phyloP scores from a whole-genome alignment of 768 basidiomycete genomes.

The Boletus rufocinnamomeus region DNA sequence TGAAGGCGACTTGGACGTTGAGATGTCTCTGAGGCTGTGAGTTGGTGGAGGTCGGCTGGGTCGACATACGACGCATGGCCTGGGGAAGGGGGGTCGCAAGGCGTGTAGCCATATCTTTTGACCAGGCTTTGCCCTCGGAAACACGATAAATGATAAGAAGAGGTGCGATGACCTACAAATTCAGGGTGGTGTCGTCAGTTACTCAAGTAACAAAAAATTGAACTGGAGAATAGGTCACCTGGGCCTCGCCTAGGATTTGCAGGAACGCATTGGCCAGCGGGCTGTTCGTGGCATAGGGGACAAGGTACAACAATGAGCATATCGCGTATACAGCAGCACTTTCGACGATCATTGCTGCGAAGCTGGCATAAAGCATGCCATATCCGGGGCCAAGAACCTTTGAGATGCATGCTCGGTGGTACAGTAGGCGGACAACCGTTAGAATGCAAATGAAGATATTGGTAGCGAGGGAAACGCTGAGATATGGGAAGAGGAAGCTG shows the following conservation, averaged over 20 bases:
- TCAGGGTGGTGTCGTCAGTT: neutral
- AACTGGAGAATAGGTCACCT: slow-evolving; percentile 18
- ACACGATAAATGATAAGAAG: slow-evolving; percentile 52
- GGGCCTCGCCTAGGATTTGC: slow-evolving; percentile 34
- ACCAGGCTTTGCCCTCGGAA: slow-evolving; percentile 48
- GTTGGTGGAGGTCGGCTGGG: neutral
- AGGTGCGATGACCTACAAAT: slow-evolving; percentile 45
- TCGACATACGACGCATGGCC: slow-evolving; percentile 16
- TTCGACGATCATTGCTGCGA: slow-evolving; percentile 38
- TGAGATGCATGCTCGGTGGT: slow-evolving; percentile 29
- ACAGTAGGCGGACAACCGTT: slow-evolving; percentile 35
- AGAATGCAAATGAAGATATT: slow-evolving; percentile 35
- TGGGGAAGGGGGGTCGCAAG: slow-evolving; percentile 3
- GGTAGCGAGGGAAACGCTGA: slow-evolving; percentile 36
- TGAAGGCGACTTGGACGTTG: slow-evolving; percentile 23
- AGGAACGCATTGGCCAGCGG: slow-evolving; percentile 32
- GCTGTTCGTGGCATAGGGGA: slow-evolving; percentile 28
- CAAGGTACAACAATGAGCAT: slow-evolving; percentile 35
- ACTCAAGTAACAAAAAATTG: neutral
- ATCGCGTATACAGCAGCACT: slow-evolving; percentile 37
- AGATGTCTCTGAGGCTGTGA: slow-evolving; percentile 3
- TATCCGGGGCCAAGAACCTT: slow-evolving; percentile 31
- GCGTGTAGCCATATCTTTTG: slow-evolving; percentile 20
- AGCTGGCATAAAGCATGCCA: slow-evolving; percentile 31
- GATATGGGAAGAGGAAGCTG: slow-evolving; percentile 34